Percentiles rank a stretch among this genome's conserved stretches.
Conservation (phyloP, 257 asterid species). For the Echium plantagineum region DNA sequence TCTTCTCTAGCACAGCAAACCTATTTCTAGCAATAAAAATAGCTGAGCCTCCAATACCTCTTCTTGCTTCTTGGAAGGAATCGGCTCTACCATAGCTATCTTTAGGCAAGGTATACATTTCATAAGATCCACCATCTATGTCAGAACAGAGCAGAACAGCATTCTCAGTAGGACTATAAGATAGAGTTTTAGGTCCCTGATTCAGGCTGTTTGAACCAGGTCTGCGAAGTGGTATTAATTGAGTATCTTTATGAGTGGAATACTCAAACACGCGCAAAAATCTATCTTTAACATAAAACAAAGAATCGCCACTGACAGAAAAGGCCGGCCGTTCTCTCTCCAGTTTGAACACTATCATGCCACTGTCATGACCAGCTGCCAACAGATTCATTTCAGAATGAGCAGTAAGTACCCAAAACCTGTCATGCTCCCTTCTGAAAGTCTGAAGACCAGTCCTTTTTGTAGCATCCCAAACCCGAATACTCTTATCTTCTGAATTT, state of each 20-base stretch:
- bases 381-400: constrained; percentile 97
- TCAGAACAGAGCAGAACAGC: constrained; percentile 81
- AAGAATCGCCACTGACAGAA: no score
- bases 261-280: no score
- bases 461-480: constrained; percentile 97
- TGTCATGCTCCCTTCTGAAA: constrained; percentile 88
- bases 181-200: constrained; percentile 41
- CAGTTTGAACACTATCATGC: constrained; percentile 84
- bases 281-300: no score
- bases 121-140: constrained; percentile 86
- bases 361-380: constrained; percentile 98
- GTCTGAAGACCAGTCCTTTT: constrained; percentile 95
- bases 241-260: constrained; percentile 48
- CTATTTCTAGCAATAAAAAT: no score
- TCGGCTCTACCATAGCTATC: constrained; percentile 80
- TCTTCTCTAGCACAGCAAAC: no score
- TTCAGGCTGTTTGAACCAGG: constrained; percentile 31
- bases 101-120: constrained; percentile 64
- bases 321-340: constrained; percentile 98
- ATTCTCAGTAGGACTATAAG: constrained; percentile 68
- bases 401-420: constrained; percentile 91
- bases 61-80: constrained; percentile 73
- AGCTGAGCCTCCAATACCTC: constrained; percentile 47
- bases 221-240: constrained; percentile 57
- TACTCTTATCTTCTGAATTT: no score